Percentiles rank a stretch among this genome's conserved stretches.
Evolutionary conservation across 164 flowering plant genomes (phyloP).

Genomic region (Stephania japonica): DNA sequence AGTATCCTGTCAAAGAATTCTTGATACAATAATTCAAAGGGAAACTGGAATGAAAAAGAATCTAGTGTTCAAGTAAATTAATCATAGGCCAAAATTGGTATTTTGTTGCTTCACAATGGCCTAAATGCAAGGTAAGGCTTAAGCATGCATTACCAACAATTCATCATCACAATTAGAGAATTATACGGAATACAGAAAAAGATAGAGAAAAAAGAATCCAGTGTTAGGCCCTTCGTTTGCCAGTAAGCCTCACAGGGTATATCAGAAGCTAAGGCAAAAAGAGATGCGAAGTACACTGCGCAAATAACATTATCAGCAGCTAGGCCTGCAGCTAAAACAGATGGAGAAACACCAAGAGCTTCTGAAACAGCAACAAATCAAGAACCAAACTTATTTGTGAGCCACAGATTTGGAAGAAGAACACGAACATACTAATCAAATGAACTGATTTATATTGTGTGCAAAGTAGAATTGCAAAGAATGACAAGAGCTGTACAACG

Average conservation of each 20-base stretch:
- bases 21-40: too few species aligned
- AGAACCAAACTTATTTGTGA: slow-evolving; percentile 13
- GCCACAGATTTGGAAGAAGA: background rate
- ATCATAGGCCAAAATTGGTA: background rate
- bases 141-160: background rate
- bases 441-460: background rate
- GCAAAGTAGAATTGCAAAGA: background rate
- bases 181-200: slow-evolving; percentile 2
- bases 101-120: background rate
- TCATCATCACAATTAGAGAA: background rate
- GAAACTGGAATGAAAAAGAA: too few species aligned
- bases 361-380: slow-evolving; percentile 59
- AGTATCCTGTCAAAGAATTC: too few species aligned
- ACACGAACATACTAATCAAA: background rate
- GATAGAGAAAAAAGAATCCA: background rate
- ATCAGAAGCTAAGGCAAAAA: slow-evolving; percentile 77
- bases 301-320: slow-evolving; percentile 92
- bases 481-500: background rate
- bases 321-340: slow-evolving; percentile 82
- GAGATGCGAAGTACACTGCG: slow-evolving; percentile 58
- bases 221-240: slow-evolving; percentile 35
- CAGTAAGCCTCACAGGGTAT: slow-evolving; percentile 57
- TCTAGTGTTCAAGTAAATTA: too few species aligned
- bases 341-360: slow-evolving; percentile 71
- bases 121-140: background rate